Percentiles rank a stretch among this genome's conserved stretches.
Conservation (phyloP, 768 basidiomycete genomes). For the Polyporus arcularius region DNA sequence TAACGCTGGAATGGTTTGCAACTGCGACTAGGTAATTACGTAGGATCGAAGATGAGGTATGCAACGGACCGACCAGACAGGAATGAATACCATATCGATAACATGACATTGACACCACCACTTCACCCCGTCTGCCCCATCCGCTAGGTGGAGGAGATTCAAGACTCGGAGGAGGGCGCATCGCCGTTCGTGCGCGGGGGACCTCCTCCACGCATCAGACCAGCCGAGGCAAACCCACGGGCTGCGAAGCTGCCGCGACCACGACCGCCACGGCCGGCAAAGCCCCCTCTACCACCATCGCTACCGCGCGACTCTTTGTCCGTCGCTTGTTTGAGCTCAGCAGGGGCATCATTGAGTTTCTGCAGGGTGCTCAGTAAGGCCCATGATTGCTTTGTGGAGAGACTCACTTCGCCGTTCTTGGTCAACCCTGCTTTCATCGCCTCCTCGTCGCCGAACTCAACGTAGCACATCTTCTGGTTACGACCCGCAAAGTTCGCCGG, state of each 20-base stretch:
- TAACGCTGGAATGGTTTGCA: slow-evolving; percentile 6
- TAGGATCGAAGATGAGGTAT: background rate
- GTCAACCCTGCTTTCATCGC: slow-evolving; percentile 79
- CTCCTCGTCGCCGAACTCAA: slow-evolving; percentile 90
- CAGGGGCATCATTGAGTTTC: slow-evolving; percentile 68
- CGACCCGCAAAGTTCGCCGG: slow-evolving; percentile 52
- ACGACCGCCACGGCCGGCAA: slow-evolving; percentile 44
- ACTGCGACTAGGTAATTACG: slow-evolving; percentile 1
- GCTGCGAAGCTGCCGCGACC: slow-evolving; percentile 64
- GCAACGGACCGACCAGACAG: background rate
- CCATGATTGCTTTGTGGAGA: background rate
- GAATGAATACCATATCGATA: background rate
- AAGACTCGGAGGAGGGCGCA: slow-evolving; percentile 17
- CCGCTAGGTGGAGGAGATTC: background rate
- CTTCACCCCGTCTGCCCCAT: background rate
- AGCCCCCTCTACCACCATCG: slow-evolving; percentile 19
- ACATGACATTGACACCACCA: background rate
- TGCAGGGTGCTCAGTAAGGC: slow-evolving; percentile 29
- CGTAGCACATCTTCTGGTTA: slow-evolving; percentile 67
- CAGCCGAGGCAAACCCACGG: slow-evolving; percentile 69
- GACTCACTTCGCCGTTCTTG: slow-evolving; percentile 68
- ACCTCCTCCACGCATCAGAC: slow-evolving; percentile 46
- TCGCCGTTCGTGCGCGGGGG: slow-evolving; percentile 32
- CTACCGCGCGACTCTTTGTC: slow-evolving; percentile 44
- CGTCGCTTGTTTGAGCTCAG: slow-evolving; percentile 74